These are phyloP conservation scores for Syzygium oleosum DNA, from an alignment of 345 rosid species.

Conservation along the genomic window DNA sequence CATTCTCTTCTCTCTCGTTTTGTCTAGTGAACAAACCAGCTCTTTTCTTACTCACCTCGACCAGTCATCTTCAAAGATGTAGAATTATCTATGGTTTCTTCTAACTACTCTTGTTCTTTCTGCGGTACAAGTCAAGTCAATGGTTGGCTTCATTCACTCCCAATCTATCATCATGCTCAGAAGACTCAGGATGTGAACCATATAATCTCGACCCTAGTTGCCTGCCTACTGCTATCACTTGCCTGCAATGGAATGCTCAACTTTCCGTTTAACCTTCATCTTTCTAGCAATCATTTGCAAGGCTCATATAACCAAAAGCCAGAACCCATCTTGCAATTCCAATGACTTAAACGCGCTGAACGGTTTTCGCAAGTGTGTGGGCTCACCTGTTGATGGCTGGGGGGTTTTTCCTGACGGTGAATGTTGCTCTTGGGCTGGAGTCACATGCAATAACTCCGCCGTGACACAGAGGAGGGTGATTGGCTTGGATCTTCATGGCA, in stretches of 20 bases:
- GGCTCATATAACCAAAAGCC: background rate
- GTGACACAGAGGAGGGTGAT: slow-evolving; percentile 6
- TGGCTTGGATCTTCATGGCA: slow-evolving; percentile 9
- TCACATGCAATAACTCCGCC: slow-evolving; percentile 13
- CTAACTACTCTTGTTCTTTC: background rate
- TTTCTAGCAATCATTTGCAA: background rate
- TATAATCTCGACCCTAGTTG: background rate
- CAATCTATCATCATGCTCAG: background rate
- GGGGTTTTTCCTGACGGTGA: background rate
- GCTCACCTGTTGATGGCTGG: slow-evolving; percentile 6
- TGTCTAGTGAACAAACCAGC: background rate
- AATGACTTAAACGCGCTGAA: slow-evolving; percentile 3
- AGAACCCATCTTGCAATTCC: slow-evolving; percentile 1
- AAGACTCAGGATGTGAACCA: background rate
- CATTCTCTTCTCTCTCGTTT: background rate
- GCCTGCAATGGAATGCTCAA: background rate
- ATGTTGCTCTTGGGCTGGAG: slow-evolving; percentile 22
- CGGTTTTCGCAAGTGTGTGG: slow-evolving; percentile 3
- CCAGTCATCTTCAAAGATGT: background rate
- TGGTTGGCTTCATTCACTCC: background rate
- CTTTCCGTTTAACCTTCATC: background rate
- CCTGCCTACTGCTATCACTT: background rate
- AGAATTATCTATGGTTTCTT: background rate
- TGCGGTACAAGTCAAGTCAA: background rate
- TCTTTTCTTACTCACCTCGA: background rate